phyloP scores from a whole-genome alignment of 2,329 filamentous ascomycete species.

The Paraphoma chrysanthemicola region DNA sequence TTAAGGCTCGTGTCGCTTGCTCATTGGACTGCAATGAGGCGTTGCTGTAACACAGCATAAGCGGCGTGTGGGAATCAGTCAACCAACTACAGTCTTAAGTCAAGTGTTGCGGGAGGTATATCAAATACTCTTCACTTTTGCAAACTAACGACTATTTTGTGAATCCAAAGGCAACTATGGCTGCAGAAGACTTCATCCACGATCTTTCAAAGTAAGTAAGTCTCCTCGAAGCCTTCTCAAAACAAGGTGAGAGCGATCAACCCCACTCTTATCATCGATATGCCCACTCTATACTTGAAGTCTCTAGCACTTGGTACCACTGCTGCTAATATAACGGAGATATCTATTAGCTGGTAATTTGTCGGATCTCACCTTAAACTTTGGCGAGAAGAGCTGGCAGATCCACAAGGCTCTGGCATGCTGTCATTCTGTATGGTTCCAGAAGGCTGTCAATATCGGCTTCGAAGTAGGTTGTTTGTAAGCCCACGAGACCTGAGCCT shows the following conservation, averaged over 20 bases:
- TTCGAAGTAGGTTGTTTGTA: constrained; percentile 15
- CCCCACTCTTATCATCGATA: not conserved
- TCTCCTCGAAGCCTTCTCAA: not conserved
- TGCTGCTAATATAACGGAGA: not conserved
- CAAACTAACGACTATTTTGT: not conserved
- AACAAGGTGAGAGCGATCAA: not conserved
- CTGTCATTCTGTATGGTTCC: constrained; percentile 31
- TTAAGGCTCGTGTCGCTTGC: not conserved
- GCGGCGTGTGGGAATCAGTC: not conserved
- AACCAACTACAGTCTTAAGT: not conserved
- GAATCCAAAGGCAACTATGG: constrained; percentile 7
- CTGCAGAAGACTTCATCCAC: constrained; percentile 8
- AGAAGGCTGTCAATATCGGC: constrained; percentile 21
- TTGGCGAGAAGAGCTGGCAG: constrained; percentile 25
- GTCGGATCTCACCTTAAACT: constrained; percentile 23
- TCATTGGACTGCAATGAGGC: constrained; percentile 1
- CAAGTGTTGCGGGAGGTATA: constrained; percentile 20
- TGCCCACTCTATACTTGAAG: constrained; percentile 1
- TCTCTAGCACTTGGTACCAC: not conserved
- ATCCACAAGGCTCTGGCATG: constrained; percentile 27
- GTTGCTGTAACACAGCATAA: constrained; percentile 1
- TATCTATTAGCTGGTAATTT: constrained; percentile 17
- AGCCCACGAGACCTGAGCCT: not conserved
- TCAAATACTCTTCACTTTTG: constrained; percentile 1
- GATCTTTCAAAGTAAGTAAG: constrained; percentile 10